phyloP scores from a whole-genome alignment of 768 basidiomycete species.

The Exidia glandulosa region DNA sequence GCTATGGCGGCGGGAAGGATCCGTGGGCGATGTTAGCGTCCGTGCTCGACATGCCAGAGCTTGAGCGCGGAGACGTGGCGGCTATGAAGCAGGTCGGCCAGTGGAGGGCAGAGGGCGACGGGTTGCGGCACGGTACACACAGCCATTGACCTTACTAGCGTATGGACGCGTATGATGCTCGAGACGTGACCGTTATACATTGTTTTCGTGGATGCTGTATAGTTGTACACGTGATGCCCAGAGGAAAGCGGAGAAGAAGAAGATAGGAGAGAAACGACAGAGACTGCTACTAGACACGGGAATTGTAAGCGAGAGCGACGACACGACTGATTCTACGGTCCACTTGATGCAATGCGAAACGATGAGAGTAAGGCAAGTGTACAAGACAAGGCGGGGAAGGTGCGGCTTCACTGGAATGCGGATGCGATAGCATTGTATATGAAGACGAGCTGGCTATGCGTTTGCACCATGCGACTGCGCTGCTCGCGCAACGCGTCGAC shows the following conservation, averaged over 20 bases:
- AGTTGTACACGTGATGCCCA: too few species aligned
- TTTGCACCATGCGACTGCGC: slow-evolving; percentile 72
- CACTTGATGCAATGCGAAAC: too few species aligned
- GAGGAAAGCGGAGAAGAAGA: too few species aligned
- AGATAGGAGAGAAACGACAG: too few species aligned
- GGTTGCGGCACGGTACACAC: slow-evolving; percentile 41
- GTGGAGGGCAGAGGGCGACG: slow-evolving; percentile 78
- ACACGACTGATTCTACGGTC: too few species aligned
- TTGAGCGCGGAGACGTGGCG: slow-evolving; percentile 61
- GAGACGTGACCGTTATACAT: neutral
- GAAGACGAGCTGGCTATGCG: slow-evolving; percentile 49
- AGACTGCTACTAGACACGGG: too few species aligned
- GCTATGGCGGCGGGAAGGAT: slow-evolving; percentile 79
- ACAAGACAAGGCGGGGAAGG: too few species aligned
- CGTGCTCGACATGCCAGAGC: slow-evolving; percentile 49
- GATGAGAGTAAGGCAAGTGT: too few species aligned
- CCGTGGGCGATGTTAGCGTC: slow-evolving; percentile 88
- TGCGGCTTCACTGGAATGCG: slow-evolving; percentile 4
- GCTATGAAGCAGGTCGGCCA: slow-evolving; percentile 86
- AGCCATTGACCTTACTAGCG: neutral
- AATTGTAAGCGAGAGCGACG: too few species aligned
- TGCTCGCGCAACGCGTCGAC: slow-evolving; percentile 74
- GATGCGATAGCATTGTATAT: slow-evolving; percentile 47
- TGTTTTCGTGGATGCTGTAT: too few species aligned
- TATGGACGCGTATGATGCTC: neutral